Evolutionary conservation across 2,329 filamentous ascomycete genomes (phyloP).

Genomic region (Rosellinia necatrix): DNA sequence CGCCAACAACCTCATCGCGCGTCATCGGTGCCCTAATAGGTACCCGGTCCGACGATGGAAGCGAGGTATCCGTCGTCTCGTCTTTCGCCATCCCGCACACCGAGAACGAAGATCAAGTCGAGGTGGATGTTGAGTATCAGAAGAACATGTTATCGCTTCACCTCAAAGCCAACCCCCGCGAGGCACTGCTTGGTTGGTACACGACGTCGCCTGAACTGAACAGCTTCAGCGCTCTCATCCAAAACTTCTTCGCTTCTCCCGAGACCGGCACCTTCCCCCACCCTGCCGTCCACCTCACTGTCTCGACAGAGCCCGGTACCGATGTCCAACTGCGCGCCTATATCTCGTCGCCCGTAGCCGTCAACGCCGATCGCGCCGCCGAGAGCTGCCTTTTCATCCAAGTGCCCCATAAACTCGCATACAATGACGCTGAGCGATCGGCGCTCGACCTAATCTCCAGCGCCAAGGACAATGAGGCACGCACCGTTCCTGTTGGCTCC

Average conservation of each 20-base stretch:
- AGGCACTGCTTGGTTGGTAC: slow-evolving; percentile 97
- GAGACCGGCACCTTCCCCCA: slow-evolving; percentile 97
- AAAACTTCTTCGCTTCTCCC: slow-evolving; percentile 98
- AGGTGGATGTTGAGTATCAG: slow-evolving; percentile 99
- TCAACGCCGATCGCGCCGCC: slow-evolving; percentile 90
- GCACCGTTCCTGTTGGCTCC: slow-evolving; percentile 74
- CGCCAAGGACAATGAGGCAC: slow-evolving; percentile 78
- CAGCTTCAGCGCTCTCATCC: slow-evolving; percentile 96
- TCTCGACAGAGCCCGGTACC: slow-evolving; percentile 85
- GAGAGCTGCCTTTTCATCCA: slow-evolving; percentile 98
- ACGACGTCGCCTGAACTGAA: slow-evolving; percentile 96
- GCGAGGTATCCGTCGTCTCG: slow-evolving; percentile 92
- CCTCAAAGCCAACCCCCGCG: slow-evolving; percentile 90
- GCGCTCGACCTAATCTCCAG: slow-evolving; percentile 81
- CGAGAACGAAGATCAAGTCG: slow-evolving; percentile 97
- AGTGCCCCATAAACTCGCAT: slow-evolving; percentile 91
- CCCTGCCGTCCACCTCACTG: slow-evolving; percentile 95
- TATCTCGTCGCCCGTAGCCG: slow-evolving; percentile 92
- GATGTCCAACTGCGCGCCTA: slow-evolving; percentile 91
- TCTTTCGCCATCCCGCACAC: slow-evolving; percentile 98
- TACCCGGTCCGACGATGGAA: slow-evolving; percentile 92
- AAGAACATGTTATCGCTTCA: slow-evolving; percentile 98
- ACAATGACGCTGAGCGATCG: slow-evolving; percentile 69
- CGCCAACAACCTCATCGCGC: slow-evolving; percentile 76
- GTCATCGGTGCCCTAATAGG: slow-evolving; percentile 97